Conservation (phyloP, 2,329 filamentous ascomycete species). For the Thermochaetoides dissita region DNA sequence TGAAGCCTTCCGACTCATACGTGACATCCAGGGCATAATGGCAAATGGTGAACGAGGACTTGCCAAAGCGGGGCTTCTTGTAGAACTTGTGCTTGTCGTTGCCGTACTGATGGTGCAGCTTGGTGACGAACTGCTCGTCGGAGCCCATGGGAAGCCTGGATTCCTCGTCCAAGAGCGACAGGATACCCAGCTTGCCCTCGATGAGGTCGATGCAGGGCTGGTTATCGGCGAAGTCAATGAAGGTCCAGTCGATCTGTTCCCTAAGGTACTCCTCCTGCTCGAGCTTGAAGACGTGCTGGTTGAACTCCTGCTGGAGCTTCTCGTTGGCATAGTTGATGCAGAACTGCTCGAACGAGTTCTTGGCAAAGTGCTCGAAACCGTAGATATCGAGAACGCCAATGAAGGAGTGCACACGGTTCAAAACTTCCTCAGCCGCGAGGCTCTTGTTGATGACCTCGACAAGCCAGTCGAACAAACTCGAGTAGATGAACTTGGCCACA, state of each 20-base stretch:
- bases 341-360: conserved; percentile 99
- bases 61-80: conserved; percentile 96
- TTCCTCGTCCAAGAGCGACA: conserved; percentile 89
- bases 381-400: conserved; percentile 99
- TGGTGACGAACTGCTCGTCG: conserved; percentile 91
- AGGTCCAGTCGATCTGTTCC: conserved; percentile 97
- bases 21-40: conserved; percentile 97
- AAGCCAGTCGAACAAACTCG: conserved; percentile 95
- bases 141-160: conserved; percentile 93
- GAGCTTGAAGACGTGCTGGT: conserved; percentile 96
- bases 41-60: conserved; percentile 93
- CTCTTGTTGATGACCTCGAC: conserved; percentile 93
- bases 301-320: conserved; percentile 98
- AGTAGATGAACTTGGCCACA: conserved; percentile 97
- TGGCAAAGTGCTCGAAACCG: conserved; percentile 97
- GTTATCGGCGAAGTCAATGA: conserved; percentile 98
- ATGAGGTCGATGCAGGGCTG: conserved; percentile 98
- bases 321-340: conserved; percentile 99
- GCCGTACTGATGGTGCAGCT: conserved; percentile 87
- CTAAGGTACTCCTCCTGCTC: conserved; percentile 96
- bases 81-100: conserved; percentile 89
- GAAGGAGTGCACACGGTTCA: conserved; percentile 72
- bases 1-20: conserved; percentile 97
- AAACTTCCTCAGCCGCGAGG: conserved; percentile 75
- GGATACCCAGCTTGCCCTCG: conserved; percentile 86